Conservation (phyloP, 2,329 filamentous ascomycete genomes). For the Aureobasidium subglaciale region DNA sequence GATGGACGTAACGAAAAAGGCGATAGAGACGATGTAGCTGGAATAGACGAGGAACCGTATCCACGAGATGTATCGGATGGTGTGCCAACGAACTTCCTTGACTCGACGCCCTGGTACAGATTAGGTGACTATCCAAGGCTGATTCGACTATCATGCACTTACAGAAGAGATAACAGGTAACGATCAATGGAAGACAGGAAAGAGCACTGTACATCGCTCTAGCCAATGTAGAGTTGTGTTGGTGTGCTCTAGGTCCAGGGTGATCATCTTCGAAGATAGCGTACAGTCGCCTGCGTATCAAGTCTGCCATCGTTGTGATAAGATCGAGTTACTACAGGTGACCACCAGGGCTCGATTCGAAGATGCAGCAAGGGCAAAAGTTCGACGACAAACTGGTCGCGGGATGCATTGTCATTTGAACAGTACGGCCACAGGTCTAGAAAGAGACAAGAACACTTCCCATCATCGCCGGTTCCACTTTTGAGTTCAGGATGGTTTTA, state of each 20-base stretch:
- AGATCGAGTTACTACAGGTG: not conserved
- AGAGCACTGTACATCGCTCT: not conserved
- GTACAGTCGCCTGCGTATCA: not conserved
- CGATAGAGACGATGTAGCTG: slow-evolving; percentile 30
- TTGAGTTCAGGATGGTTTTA: slow-evolving; percentile 4
- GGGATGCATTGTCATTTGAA: not conserved
- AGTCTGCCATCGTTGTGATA: not conserved
- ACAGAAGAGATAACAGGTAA: slow-evolving; percentile 14
- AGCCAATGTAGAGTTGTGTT: not conserved
- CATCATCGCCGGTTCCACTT: not conserved
- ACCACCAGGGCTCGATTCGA: not conserved
- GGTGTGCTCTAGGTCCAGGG: not conserved
- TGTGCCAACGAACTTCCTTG: slow-evolving; percentile 10
- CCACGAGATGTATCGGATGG: slow-evolving; percentile 23
- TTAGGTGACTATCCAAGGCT: not conserved
- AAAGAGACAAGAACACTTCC: not conserved
- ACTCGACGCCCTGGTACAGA: slow-evolving; percentile 13
- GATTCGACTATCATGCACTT: not conserved
- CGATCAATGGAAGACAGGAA: not conserved
- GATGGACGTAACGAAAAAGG: slow-evolving; percentile 29
- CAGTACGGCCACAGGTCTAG: not conserved
- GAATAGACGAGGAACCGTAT: slow-evolving; percentile 29
- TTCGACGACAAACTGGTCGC: not conserved
- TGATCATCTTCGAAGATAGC: not conserved
- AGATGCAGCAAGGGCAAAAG: not conserved